A percentile compares a stretch with the other conserved stretches of the same genome.
Conservation (phyloP, 2,329 filamentous ascomycete species). For the Epichloe baconii region DNA sequence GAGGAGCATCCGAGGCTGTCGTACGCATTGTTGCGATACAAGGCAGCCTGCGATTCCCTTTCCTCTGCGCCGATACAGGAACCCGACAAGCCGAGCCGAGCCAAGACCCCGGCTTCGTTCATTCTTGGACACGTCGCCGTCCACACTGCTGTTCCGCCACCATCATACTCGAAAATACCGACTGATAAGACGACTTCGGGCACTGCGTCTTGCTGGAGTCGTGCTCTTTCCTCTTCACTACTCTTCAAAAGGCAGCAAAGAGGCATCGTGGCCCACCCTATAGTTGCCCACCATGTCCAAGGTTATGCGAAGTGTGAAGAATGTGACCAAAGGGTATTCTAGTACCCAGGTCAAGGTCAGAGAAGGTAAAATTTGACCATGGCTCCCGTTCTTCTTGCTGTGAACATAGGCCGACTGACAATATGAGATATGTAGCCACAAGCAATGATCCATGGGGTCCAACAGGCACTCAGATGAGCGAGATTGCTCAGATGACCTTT, state of each 20-base stretch:
- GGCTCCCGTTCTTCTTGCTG: background rate
- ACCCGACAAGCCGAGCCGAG: background rate
- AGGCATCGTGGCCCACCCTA: conserved; percentile 4
- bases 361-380: conserved; percentile 53
- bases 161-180: background rate
- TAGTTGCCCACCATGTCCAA: conserved; percentile 65
- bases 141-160: background rate
- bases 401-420: conserved; percentile 7
- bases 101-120: background rate
- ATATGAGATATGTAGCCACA: conserved; percentile 51
- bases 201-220: background rate
- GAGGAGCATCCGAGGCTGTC: background rate
- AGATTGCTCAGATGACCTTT: conserved; percentile 95
- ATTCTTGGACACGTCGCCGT: background rate
- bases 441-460: conserved; percentile 99
- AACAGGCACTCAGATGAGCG: conserved; percentile 94
- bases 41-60: background rate
- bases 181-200: background rate
- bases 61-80: background rate
- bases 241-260: background rate
- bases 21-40: background rate
- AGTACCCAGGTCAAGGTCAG: conserved; percentile 94
- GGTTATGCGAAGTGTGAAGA: conserved; percentile 94
- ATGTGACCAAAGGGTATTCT: conserved; percentile 98
- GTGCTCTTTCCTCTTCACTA: background rate